These are phyloP conservation scores for Setaria viridis DNA, from an alignment of 202 grass and related monocot species.

Conservation along the genomic window DNA sequence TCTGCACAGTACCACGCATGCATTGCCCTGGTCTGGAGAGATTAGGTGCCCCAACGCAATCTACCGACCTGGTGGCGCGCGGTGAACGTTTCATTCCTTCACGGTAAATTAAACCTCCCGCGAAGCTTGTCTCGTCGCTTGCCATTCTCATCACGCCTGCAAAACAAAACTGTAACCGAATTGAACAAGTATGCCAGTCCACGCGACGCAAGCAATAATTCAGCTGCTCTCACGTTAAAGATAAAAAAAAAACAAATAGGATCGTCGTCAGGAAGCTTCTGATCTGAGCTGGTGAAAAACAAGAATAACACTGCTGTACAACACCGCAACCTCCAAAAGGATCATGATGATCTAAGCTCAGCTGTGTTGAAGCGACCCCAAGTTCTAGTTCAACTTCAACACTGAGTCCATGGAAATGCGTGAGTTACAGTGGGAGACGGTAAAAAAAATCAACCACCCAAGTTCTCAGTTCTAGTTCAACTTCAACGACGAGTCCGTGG, in stretches of 20 bases:
- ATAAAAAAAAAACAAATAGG: not conserved
- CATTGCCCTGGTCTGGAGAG: not conserved
- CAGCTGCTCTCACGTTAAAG: not conserved
- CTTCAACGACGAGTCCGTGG: not conserved
- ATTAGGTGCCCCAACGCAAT: constrained; percentile 47
- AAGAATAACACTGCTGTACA: not conserved
- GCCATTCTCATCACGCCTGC: not conserved
- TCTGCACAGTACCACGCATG: constrained; percentile 37
- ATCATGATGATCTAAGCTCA: not conserved
- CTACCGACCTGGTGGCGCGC: constrained; percentile 13
- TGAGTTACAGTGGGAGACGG: not conserved
- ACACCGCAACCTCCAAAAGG: not conserved
- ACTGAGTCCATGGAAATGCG: too few species aligned
- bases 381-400: too few species aligned
- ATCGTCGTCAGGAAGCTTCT: not conserved
- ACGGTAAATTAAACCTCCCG: constrained; percentile 39
- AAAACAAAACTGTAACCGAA: not conserved
- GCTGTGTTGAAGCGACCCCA: not conserved
- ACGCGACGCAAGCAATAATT: constrained; percentile 11
- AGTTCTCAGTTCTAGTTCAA: not conserved
- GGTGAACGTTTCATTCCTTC: constrained; percentile 34
- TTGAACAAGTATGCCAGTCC: not conserved
- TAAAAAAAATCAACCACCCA: not conserved
- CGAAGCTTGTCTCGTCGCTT: not conserved
- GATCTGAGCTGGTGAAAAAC: not conserved